Percentiles rank a stretch among this genome's conserved stretches.
These are phyloP conservation scores for Populus euphratica DNA, from an alignment of 345 rosid genomes.

Conservation along the genomic window DNA sequence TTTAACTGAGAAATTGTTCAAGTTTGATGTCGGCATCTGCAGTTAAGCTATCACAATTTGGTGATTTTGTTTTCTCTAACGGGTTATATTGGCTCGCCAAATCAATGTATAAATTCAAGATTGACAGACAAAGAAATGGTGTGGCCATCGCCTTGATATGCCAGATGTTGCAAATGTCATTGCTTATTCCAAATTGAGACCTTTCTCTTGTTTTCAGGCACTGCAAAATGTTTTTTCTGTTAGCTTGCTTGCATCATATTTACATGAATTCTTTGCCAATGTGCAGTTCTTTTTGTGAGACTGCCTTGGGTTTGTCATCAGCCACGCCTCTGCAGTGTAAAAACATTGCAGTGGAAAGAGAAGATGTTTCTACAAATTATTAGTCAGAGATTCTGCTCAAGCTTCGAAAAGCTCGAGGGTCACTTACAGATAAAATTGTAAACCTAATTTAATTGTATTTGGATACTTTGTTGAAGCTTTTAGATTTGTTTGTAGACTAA, in stretches of 20 bases:
- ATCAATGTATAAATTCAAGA: conserved; percentile 35
- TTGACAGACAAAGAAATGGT: conserved; percentile 87
- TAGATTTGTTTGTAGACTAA: neutral
- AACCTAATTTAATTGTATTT: neutral
- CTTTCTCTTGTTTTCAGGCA: neutral
- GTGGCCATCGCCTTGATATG: conserved; percentile 29
- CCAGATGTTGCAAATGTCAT: conserved; percentile 7
- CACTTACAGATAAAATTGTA: neutral
- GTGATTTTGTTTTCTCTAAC: conserved; percentile 17
- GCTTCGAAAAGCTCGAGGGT: neutral
- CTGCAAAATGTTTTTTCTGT: conserved; percentile 1
- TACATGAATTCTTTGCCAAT: neutral
- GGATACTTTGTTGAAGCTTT: neutral
- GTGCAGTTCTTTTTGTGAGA: neutral
- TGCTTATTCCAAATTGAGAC: conserved; percentile 8
- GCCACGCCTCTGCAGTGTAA: neutral
- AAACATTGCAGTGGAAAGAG: neutral
- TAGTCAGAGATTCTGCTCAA: neutral
- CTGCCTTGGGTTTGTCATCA: neutral
- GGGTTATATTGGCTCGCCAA: conserved; percentile 21
- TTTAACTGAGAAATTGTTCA: neutral
- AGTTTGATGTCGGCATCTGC: conserved; percentile 8
- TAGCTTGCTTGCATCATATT: neutral
- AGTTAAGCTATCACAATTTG: conserved; percentile 22
- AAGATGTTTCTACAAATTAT: neutral